A percentile compares a stretch with the other conserved stretches of the same genome.
Evolutionary conservation across 768 basidiomycete species (phyloP).

Genomic region (Lentinula raphanica): DNA sequence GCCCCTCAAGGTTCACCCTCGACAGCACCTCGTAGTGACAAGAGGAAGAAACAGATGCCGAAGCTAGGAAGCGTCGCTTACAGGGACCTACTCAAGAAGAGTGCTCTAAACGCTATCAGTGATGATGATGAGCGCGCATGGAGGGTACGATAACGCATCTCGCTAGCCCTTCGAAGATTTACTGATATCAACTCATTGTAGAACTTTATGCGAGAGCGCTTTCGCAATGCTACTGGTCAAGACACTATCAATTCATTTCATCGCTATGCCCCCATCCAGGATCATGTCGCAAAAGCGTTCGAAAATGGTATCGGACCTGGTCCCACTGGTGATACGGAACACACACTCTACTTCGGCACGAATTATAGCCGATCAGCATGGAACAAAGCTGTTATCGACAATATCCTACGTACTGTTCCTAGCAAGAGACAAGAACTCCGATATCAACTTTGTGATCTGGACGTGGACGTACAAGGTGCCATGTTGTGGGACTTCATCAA

Average conservation of each 20-base stretch:
- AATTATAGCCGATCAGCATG: background rate
- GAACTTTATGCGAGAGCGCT: too few species aligned
- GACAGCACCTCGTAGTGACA: too few species aligned
- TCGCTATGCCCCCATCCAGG: background rate
- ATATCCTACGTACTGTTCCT: background rate
- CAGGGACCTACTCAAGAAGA: too few species aligned
- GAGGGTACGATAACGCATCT: too few species aligned
- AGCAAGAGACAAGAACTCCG: background rate
- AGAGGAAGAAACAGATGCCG: too few species aligned
- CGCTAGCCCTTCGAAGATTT: too few species aligned
- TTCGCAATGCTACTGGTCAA: too few species aligned
- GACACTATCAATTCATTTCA: background rate
- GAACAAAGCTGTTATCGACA: background rate
- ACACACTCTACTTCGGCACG: background rate
- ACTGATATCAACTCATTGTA: too few species aligned
- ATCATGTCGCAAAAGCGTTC: background rate
- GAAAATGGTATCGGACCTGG: background rate
- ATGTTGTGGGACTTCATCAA: background rate
- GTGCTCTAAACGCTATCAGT: too few species aligned
- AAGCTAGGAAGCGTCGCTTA: too few species aligned
- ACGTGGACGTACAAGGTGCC: background rate
- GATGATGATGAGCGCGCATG: too few species aligned
- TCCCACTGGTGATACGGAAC: background rate
- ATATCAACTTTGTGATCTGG: background rate
- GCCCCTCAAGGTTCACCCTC: too few species aligned